A percentile compares a stretch with the other conserved stretches of the same genome.
Evolutionary conservation across 805 yeast species (phyloP).

Genomic region (Teunomyces barrocoloradensis): DNA sequence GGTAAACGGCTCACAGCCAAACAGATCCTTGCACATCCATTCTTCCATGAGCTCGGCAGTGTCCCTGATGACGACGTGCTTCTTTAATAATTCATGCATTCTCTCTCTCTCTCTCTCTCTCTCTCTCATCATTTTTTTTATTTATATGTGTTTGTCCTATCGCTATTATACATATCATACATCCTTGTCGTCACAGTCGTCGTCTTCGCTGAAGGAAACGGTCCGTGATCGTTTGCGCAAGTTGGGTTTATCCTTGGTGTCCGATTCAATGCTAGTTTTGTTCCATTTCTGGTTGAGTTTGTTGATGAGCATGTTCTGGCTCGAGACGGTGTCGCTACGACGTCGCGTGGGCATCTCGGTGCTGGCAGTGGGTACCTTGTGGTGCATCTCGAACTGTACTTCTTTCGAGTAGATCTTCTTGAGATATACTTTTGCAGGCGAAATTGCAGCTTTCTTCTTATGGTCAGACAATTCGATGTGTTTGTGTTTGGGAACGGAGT

Average conservation of each 20-base stretch:
- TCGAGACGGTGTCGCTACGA: not conserved
- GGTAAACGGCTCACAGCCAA: conserved; percentile 54
- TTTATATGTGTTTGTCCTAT: not conserved
- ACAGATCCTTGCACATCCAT: conserved; percentile 55
- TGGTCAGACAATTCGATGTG: conserved; percentile 15
- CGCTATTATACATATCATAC: conserved; percentile 2
- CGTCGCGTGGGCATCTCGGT: not conserved
- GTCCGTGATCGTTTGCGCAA: conserved; percentile 1
- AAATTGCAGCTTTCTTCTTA: conserved; percentile 9
- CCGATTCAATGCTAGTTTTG: conserved; percentile 16
- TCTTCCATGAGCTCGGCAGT: conserved; percentile 48
- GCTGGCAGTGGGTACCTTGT: conserved; percentile 7
- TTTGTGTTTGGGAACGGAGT: conserved; percentile 11
- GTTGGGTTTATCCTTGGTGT: conserved; percentile 2
- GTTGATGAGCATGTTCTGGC: conserved; percentile 27
- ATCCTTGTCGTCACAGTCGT: conserved; percentile 2
- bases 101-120: not conserved
- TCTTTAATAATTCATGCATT: conserved; percentile 2
- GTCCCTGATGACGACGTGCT: conserved; percentile 34
- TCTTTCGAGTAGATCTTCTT: conserved; percentile 39
- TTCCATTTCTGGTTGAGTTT: conserved; percentile 43
- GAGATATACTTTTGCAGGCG: conserved; percentile 16
- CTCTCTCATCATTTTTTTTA: too few species aligned
- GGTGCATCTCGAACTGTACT: conserved; percentile 34
- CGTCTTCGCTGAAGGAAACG: conserved; percentile 1